phyloP scores from a whole-genome alignment of 345 rosid genomes.

The Linum usitatissimum region DNA sequence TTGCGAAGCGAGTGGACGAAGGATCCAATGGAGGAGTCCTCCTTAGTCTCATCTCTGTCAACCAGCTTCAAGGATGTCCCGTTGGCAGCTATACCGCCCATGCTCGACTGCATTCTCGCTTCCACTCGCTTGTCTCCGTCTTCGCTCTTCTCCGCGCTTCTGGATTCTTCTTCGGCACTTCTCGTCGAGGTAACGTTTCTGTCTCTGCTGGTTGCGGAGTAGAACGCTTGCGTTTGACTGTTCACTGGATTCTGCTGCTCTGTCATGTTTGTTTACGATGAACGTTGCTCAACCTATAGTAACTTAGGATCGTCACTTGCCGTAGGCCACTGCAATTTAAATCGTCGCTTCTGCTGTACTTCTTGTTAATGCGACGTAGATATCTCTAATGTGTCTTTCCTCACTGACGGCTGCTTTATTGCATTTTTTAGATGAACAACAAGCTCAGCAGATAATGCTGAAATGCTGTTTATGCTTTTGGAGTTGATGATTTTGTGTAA shows the following conservation, averaged over 20 bases:
- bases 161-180: slow-evolving; percentile 21
- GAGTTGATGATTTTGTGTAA: not conserved
- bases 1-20: slow-evolving; percentile 1
- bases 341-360: too few species aligned
- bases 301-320: too few species aligned
- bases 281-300: not conserved
- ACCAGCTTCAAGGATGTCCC: slow-evolving; percentile 55
- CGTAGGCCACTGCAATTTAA: too few species aligned
- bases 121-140: slow-evolving; percentile 52
- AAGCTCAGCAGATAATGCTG: not conserved
- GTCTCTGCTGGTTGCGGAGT: slow-evolving; percentile 12
- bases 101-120: slow-evolving; percentile 70
- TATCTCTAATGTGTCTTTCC: too few species aligned
- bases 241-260: not conserved
- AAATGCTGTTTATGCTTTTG: not conserved
- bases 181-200: slow-evolving; percentile 22
- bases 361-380: too few species aligned
- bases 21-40: slow-evolving; percentile 16
- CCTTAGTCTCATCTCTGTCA: slow-evolving; percentile 44
- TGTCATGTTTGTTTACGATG: not conserved
- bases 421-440: not conserved
- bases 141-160: slow-evolving; percentile 47
- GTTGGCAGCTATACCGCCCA: slow-evolving; percentile 54
- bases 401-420: too few species aligned
- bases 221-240: not conserved